A percentile compares a stretch with the other conserved stretches of the same genome.
phyloP scores from a whole-genome alignment of 2,329 filamentous ascomycete genomes.

The Parastagonospora nodorum region DNA sequence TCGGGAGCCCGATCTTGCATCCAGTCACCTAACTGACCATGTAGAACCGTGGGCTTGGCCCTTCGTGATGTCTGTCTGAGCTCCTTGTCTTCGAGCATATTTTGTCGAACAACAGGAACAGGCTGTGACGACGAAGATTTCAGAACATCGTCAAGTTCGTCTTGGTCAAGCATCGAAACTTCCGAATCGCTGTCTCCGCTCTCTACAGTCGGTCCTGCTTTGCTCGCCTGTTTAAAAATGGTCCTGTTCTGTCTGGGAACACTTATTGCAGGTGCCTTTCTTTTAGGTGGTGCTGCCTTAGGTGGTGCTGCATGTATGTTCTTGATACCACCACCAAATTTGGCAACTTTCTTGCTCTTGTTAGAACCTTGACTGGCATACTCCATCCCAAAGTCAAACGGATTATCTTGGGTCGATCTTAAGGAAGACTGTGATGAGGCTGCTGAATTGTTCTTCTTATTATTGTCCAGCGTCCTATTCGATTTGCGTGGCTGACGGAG shows the following conservation, averaged over 20 bases:
- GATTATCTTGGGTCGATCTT: background rate
- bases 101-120: background rate
- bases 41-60: constrained; percentile 12
- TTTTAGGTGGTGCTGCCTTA: constrained; percentile 3
- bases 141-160: constrained; percentile 1
- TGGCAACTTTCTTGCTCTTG: constrained; percentile 3
- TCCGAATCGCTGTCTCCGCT: background rate
- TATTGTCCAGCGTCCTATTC: background rate
- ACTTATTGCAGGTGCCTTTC: too few species aligned
- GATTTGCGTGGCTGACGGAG: background rate
- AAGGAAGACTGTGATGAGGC: background rate
- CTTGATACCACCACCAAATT: constrained; percentile 1
- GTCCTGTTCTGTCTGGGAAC: too few species aligned
- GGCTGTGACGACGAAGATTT: too few species aligned
- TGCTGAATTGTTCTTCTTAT: background rate
- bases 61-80: background rate
- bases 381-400: constrained; percentile 14
- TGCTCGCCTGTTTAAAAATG: too few species aligned
- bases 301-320: constrained; percentile 17
- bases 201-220: background rate
- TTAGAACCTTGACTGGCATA: constrained; percentile 10
- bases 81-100: background rate
- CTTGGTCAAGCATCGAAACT: constrained; percentile 5
- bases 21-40: constrained; percentile 23
- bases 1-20: constrained; percentile 11